These are phyloP conservation scores for Cryphonectria parasitica DNA, from an alignment of 2,329 filamentous ascomycete species.

Conservation along the genomic window DNA sequence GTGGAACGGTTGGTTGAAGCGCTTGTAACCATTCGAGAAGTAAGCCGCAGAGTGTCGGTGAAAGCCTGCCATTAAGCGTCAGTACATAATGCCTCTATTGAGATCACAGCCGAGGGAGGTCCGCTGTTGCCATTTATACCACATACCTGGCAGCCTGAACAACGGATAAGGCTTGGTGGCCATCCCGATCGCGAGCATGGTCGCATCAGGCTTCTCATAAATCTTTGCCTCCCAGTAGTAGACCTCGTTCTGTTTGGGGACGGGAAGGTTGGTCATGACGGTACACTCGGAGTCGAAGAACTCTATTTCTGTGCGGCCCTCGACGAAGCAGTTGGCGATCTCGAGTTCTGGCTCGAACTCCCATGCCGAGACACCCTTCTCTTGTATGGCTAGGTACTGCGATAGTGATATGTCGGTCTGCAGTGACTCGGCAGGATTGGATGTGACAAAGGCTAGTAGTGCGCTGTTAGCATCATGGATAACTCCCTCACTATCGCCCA, in stretches of 20 bases:
- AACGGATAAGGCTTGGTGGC: slow-evolving; percentile 96
- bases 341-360: slow-evolving; percentile 99
- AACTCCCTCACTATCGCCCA: not conserved
- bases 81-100: not conserved
- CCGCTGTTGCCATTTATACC: too few relatives aligned
- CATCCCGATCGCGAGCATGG: slow-evolving; percentile 87
- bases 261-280: slow-evolving; percentile 93
- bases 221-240: slow-evolving; percentile 99
- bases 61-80: slow-evolving; percentile 60
- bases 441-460: slow-evolving; percentile 81
- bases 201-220: slow-evolving; percentile 93
- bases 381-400: slow-evolving; percentile 96
- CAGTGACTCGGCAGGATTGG: slow-evolving; percentile 91
- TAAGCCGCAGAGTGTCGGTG: slow-evolving; percentile 95
- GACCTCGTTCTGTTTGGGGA: slow-evolving; percentile 98
- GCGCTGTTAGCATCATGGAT: slow-evolving; percentile 18
- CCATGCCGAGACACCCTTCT: slow-evolving; percentile 99
- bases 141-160: slow-evolving; percentile 87
- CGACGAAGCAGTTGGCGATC: slow-evolving; percentile 98
- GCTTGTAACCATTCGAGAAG: slow-evolving; percentile 81
- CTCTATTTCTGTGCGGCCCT: slow-evolving; percentile 94
- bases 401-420: slow-evolving; percentile 97
- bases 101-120: not conserved
- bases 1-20: slow-evolving; percentile 90
- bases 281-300: slow-evolving; percentile 99